phyloP scores from a whole-genome alignment of 768 basidiomycete genomes.

The Mycena chlorophos region DNA sequence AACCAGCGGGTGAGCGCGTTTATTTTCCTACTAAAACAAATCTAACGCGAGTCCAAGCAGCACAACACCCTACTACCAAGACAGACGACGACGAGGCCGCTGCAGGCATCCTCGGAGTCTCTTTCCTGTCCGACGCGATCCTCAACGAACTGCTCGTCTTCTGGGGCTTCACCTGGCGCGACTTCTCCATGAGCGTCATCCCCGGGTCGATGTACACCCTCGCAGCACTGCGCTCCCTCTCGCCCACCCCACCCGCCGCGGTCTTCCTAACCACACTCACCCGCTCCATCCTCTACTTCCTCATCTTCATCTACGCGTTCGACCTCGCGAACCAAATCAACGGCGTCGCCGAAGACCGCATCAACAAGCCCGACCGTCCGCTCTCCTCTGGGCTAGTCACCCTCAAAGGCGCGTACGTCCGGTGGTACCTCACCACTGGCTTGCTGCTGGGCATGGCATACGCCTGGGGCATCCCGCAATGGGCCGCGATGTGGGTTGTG shows the following conservation, averaged over 20 bases:
- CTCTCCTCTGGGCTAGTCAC: slow-evolving; percentile 7
- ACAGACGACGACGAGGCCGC: not conserved
- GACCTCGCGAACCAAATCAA: slow-evolving; percentile 12
- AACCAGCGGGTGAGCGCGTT: too few species aligned
- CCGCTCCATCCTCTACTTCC: slow-evolving; percentile 6
- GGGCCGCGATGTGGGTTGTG: slow-evolving; percentile 4
- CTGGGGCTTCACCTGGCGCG: slow-evolving; percentile 13
- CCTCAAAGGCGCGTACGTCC: slow-evolving; percentile 7
- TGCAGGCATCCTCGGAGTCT: not conserved
- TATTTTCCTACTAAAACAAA: not conserved
- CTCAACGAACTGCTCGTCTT: not conserved
- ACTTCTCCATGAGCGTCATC: slow-evolving; percentile 9
- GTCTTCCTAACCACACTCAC: not conserved
- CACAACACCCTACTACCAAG: not conserved
- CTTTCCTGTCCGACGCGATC: not conserved
- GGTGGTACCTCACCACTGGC: slow-evolving; percentile 2
- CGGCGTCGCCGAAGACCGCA: slow-evolving; percentile 10
- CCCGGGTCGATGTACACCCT: slow-evolving; percentile 10
- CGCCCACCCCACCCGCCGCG: not conserved
- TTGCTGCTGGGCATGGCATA: not conserved
- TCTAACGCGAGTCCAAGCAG: not conserved
- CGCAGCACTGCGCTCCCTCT: slow-evolving; percentile 4
- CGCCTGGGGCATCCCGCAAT: slow-evolving; percentile 9
- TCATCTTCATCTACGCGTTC: slow-evolving; percentile 14
- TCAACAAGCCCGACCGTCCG: slow-evolving; percentile 18